Evolutionary conservation across 2,329 filamentous ascomycete genomes (phyloP), one percentile per base, ranked within the genome.

Genomic region (Hymenoscyphus occultus): DNA sequence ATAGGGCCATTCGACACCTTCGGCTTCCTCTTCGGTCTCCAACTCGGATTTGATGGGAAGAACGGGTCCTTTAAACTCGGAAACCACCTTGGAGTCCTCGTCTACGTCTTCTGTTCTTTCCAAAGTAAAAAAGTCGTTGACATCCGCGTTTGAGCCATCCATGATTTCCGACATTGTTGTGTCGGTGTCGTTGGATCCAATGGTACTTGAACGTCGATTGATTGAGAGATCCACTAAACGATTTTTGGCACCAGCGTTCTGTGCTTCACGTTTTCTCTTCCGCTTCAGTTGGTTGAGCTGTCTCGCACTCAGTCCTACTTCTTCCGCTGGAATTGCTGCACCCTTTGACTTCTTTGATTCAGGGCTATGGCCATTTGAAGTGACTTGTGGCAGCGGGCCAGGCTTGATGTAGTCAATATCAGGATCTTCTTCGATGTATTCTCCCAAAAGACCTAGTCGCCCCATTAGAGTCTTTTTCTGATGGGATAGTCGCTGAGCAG

Each of bases 241-340:
- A 62, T 92, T 89, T 76, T 97, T 98, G 70, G 90, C 94, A 64
- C 93, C 92, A 61, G 94, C 92, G 73, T 92, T 90, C 76, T 95
- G 92, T 3, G 93, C 89, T 71, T 96, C 92, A 72, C 90, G 87
- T 78, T 98, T 99, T 56, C 93, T 88, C 76, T 98, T 97, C 56
- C 95, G 87, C 78, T 98, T 98, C 10, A 99, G 80, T 61, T 95
- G 92, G 74, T 99, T 99, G 22, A 97, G 85, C 74, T 99, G 95
- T 54, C 95, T 87, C 67, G 95, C 94, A 79, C 95, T 98, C 61
- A 99, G 82, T 2, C 88, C 88, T 3, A 84, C 78, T 73, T 92
- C 90, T 68, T 92, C 90, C 2, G 81, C 65, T 62, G 56, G 78
- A 71, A 70, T 73, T 14, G 61, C 74, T 75, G 57, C 76, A 67